Conservation (phyloP, 257 asterid species). For the Lavandula angustifolia region DNA sequence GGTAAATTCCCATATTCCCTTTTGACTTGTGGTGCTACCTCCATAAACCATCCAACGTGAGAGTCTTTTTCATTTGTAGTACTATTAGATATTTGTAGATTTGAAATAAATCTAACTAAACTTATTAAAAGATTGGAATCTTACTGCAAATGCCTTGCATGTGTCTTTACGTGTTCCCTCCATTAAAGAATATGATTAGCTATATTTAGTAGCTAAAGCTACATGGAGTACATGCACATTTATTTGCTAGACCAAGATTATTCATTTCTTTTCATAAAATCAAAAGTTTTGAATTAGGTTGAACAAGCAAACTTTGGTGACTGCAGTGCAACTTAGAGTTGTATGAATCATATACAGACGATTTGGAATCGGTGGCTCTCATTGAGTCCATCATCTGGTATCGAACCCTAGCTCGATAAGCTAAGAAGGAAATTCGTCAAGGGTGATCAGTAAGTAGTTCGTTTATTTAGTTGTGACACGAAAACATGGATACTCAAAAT, state of each 20-base stretch:
- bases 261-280: background rate
- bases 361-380: too few relatives aligned
- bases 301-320: too few relatives aligned
- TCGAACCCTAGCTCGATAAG: too few relatives aligned
- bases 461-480: background rate
- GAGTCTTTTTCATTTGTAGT: slow-evolving; percentile 34
- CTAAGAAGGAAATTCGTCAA: too few relatives aligned
- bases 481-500: background rate
- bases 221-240: background rate
- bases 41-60: slow-evolving; percentile 36
- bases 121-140: background rate
- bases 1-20: slow-evolving; percentile 40
- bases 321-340: too few relatives aligned
- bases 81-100: slow-evolving; percentile 14
- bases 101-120: slow-evolving; percentile 13
- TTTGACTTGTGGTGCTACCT: slow-evolving; percentile 32
- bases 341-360: too few relatives aligned
- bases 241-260: background rate
- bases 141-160: background rate
- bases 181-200: background rate
- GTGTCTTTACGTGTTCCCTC: background rate
- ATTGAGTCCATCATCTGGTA: too few relatives aligned
- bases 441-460: too few relatives aligned
- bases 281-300: background rate
- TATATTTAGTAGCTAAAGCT: background rate